phyloP scores from a whole-genome alignment of 2,329 filamentous ascomycete species.

The Aspergillus fijiensis region DNA sequence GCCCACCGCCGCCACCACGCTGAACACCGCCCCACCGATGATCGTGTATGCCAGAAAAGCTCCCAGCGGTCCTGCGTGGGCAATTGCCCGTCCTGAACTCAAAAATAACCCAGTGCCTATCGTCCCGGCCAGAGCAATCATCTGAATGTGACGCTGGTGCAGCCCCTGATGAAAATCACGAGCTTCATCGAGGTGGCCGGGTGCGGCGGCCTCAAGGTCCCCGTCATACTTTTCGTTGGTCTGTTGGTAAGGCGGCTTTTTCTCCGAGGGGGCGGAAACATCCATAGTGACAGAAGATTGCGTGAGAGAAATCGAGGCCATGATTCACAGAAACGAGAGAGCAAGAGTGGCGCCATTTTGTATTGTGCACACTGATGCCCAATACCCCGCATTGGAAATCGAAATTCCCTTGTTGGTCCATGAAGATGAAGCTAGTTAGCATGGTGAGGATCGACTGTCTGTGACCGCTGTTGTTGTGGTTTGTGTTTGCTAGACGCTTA shows the following conservation, averaged over 20 bases:
- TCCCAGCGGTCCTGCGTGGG: conserved; percentile 33
- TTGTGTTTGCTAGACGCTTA: not conserved
- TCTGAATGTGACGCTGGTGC: conserved; percentile 36
- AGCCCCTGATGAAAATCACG: conserved; percentile 27
- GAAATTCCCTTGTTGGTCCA: not conserved
- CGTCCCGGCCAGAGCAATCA: conserved; percentile 41
- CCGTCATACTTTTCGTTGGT: not conserved
- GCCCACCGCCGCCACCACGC: conserved; percentile 36
- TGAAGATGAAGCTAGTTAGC: not conserved
- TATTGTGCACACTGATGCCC: not conserved
- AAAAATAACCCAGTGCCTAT: conserved; percentile 42
- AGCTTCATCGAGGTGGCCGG: conserved; percentile 24
- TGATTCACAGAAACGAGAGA: not conserved
- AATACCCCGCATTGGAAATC: conserved; percentile 3
- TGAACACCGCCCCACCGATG: conserved; percentile 36
- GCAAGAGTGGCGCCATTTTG: not conserved
- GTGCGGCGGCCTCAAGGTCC: conserved; percentile 20
- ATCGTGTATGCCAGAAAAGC: conserved; percentile 40
- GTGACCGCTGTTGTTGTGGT: not conserved
- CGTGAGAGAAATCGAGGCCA: not conserved
- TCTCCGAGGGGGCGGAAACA: not conserved
- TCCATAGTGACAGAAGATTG: not conserved
- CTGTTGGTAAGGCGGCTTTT: not conserved
- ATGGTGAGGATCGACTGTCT: not conserved
- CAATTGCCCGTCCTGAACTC: conserved; percentile 35